Conservation (phyloP, 148 eudicot genomes). For the Suaeda aralocaspica region DNA sequence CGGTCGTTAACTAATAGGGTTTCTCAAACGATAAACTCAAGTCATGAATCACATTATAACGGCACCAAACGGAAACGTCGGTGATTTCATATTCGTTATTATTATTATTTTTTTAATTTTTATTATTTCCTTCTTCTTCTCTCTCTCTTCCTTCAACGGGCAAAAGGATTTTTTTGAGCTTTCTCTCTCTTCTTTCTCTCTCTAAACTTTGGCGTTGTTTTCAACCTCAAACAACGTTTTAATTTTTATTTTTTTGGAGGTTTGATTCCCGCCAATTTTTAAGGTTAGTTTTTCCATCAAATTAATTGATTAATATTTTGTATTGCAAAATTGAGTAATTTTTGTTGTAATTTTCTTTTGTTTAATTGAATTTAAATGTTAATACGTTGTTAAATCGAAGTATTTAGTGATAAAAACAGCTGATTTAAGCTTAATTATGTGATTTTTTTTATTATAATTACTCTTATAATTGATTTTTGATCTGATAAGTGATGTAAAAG, state of each 20-base stretch:
- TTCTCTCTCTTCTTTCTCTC: constrained; percentile 21
- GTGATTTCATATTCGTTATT: constrained; percentile 60
- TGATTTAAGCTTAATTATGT: background rate
- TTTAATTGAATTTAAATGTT: background rate
- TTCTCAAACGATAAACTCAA: background rate
- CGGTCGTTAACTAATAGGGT: constrained; percentile 31
- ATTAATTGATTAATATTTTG: constrained; percentile 3
- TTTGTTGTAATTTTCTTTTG: background rate
- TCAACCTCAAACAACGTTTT: constrained; percentile 11
- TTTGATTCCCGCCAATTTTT: constrained; percentile 32
- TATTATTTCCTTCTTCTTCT: background rate
- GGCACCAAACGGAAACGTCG: constrained; percentile 59
- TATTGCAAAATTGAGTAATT: background rate
- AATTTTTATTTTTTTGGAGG: background rate
- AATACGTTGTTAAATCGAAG: background rate
- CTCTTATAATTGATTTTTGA: constrained; percentile 21
- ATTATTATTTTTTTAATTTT: background rate
- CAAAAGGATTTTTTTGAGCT: constrained; percentile 32
- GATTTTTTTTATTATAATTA: background rate
- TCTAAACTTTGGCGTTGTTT: constrained; percentile 18
- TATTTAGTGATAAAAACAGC: background rate
- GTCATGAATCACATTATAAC: constrained; percentile 26
- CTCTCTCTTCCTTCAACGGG: constrained; percentile 51
- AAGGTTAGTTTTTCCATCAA: constrained; percentile 1
- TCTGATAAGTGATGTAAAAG: constrained; percentile 29